phyloP scores from a whole-genome alignment of 2,329 filamentous ascomycete genomes.

The Beauveria caledonica region DNA sequence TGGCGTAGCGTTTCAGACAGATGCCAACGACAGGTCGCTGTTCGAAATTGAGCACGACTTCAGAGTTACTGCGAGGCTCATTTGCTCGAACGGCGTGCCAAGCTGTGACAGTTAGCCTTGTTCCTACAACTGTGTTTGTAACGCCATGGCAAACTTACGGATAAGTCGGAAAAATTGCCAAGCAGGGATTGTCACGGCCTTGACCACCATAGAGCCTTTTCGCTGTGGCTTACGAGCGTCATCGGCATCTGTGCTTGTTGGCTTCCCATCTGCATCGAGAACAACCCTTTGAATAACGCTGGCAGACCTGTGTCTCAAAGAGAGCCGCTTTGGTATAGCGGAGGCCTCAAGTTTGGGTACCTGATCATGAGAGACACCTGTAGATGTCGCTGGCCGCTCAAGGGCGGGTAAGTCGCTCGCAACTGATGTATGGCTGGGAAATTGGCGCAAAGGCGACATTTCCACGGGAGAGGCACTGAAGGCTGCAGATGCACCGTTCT shows the following conservation, averaged over 20 bases:
- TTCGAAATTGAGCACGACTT: conserved; percentile 84
- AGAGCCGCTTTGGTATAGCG: conserved; percentile 24
- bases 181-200: conserved; percentile 88
- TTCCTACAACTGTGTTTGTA: background rate
- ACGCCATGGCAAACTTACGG: conserved; percentile 47
- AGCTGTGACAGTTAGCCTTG: conserved; percentile 44
- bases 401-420: background rate
- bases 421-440: conserved; percentile 4
- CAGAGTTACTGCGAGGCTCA: conserved; percentile 57
- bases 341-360: conserved; percentile 13
- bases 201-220: conserved; percentile 46
- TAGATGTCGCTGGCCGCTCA: conserved; percentile 1
- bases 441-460: conserved; percentile 17
- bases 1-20: conserved; percentile 78
- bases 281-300: conserved; percentile 56
- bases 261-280: conserved; percentile 41
- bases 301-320: conserved; percentile 39
- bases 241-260: conserved; percentile 32
- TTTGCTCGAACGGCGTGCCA: conserved; percentile 65
- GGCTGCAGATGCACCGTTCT: conserved; percentile 24
- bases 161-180: conserved; percentile 97
- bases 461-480: conserved; percentile 26
- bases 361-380: background rate
- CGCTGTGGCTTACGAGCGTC: conserved; percentile 35
- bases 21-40: conserved; percentile 82